Percentiles rank a stretch among this genome's conserved stretches.
Evolutionary conservation across 163 green algal genomes (phyloP).

Genomic region (Scenedesmus sp.): DNA sequence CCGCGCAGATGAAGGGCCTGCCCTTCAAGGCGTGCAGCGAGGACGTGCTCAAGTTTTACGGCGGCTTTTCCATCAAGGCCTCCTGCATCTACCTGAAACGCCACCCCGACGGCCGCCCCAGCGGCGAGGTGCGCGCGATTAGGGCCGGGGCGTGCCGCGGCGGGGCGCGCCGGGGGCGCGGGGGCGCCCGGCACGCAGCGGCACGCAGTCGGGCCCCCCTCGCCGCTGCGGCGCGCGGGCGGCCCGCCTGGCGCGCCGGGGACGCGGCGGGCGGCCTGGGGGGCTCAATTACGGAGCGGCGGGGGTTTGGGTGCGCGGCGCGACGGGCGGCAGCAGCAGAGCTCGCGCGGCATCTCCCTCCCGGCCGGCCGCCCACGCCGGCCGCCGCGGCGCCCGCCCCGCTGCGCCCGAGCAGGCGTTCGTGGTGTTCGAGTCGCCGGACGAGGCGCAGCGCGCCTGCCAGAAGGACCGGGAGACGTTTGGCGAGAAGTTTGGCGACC

Average conservation of each 20-base stretch:
- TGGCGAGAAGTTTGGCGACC: conserved; percentile 68
- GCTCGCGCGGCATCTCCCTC: too few relatives aligned
- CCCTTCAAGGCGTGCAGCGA: conserved; percentile 63
- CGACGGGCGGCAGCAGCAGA: too few relatives aligned
- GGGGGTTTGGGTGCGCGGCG: too few relatives aligned
- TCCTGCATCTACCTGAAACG: conserved; percentile 57
- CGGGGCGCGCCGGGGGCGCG: too few relatives aligned
- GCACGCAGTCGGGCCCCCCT: too few relatives aligned
- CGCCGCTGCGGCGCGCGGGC: too few relatives aligned
- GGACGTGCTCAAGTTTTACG: conserved; percentile 70
- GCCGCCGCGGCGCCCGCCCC: not conserved
- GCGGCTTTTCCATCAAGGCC: conserved; percentile 47
- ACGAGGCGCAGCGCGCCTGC: conserved; percentile 62
- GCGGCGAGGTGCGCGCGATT: conserved; percentile 57
- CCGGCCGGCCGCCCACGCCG: too few relatives aligned
- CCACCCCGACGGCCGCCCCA: conserved; percentile 63
- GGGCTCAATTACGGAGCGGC: too few relatives aligned
- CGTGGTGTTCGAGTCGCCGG: conserved; percentile 59
- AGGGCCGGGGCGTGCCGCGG: too few relatives aligned
- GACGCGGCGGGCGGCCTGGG: too few relatives aligned
- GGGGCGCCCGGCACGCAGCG: too few relatives aligned
- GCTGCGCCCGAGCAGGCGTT: conserved; percentile 56
- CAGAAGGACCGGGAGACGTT: conserved; percentile 73
- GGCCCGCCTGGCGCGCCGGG: too few relatives aligned
- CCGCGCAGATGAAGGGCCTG: conserved; percentile 73